Conservation (phyloP, 768 basidiomycete genomes). For the Inosperma sp. region DNA sequence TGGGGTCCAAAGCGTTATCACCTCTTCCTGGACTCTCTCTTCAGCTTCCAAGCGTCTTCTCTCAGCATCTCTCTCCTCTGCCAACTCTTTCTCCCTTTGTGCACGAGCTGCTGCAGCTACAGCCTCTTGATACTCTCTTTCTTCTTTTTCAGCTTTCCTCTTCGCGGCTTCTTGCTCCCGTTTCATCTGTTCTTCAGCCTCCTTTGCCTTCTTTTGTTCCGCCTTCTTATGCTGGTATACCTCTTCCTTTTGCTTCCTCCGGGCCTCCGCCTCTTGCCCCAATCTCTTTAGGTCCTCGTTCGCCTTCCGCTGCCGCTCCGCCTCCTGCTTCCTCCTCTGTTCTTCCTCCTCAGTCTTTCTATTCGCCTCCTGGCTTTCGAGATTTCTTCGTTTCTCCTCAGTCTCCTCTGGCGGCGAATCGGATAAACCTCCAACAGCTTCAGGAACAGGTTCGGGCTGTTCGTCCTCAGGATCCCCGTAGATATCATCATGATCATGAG, state of each 20-base stretch:
- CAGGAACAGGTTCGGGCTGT: too few relatives aligned
- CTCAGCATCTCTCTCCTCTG: constrained; percentile 3
- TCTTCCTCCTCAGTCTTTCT: constrained; percentile 17
- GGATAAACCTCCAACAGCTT: too few relatives aligned
- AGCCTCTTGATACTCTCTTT: not conserved
- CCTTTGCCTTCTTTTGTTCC: not conserved
- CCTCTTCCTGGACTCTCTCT: constrained; percentile 5
- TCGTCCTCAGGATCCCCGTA: constrained; percentile 7
- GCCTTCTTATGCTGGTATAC: constrained; percentile 6
- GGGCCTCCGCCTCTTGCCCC: constrained; percentile 7
- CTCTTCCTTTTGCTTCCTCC: not conserved
- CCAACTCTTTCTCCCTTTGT: not conserved
- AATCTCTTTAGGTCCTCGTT: constrained; percentile 5
- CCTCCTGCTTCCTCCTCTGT: constrained; percentile 17
- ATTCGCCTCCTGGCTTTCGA: constrained; percentile 7
- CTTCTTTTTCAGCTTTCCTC: constrained; percentile 1
- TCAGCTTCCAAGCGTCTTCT: constrained; percentile 10
- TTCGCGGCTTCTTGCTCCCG: constrained; percentile 7
- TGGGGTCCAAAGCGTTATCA: too few relatives aligned
- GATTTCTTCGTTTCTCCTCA: constrained; percentile 7
- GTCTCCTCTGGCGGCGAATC: constrained; percentile 9
- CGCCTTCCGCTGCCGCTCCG: constrained; percentile 9
- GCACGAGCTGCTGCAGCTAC: too few relatives aligned
- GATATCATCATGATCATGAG: constrained; percentile 4
- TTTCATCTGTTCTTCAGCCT: constrained; percentile 1